Base-by-base conservation (phyloP, 108 stramenopile genomes). In the Nitzschia sp. region DNA sequence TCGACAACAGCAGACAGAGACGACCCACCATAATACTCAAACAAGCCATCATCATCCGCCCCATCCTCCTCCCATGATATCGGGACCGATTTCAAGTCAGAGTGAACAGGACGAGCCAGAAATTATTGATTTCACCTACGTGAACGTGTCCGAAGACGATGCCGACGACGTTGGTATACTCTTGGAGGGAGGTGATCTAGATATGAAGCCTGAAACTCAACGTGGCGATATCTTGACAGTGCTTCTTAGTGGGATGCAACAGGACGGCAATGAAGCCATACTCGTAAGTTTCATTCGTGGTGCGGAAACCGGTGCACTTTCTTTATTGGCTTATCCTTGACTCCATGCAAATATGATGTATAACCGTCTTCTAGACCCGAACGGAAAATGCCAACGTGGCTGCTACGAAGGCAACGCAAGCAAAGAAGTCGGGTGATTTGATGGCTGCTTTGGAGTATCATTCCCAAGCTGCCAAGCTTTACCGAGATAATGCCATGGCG, bases 61-160 rank as follows among this genome's bases (percentile, higher is more conserved):
- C 6, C 60, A 62, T 44, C 60, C 28, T 5, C 48, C 48, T 21
- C 48, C 48, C 17, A 8, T 8, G 4, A 50, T 50, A 50, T 54
- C 52, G 9, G 71, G 47, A 28, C 22, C 26, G 46, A 27, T 60
- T 23, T 44, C 58, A 35, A 17, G 28, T 35, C 54, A 54, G 0
- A 36, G 26, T 11, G 53, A 71, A 31, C 38, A 56, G 23, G 63
- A 47, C 35, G 63, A 69, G 33, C 50, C 58, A 5, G 82, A 79
- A 38, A 30, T 55, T 8, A 57, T 67, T 38, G 82, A 84, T 50
- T 79, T 79, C 62, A 76, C 78, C 9, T 81, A 85, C 64, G 80
- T 85, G 58, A 81, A 78, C 31, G 72, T 81, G 0, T 57, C 64
- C 17, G 80, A 79, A 63, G 53, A 48, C 27, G 76, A 78, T 69